Evolutionary conservation across 2,329 filamentous ascomycete species (phyloP).

Genomic region (Penicillium sp.): DNA sequence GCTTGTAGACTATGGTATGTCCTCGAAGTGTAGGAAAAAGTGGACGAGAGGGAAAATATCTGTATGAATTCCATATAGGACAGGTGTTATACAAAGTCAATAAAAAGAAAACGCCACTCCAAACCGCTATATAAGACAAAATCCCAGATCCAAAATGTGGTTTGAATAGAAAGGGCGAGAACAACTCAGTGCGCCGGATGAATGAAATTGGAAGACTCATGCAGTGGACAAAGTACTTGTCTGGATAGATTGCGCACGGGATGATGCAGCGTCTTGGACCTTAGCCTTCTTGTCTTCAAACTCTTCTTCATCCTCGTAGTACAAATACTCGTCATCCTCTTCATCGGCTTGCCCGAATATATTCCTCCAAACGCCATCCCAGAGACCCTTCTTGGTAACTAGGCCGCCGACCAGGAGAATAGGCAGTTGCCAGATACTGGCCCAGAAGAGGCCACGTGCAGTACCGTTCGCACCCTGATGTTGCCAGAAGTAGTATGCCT

Average conservation of each 20-base stretch:
- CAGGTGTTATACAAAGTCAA: slow-evolving; percentile 21
- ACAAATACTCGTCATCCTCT: slow-evolving; percentile 54
- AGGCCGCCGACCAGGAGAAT: slow-evolving; percentile 86
- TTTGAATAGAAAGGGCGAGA: background rate
- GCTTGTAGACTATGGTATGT: background rate
- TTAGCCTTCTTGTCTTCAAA: slow-evolving; percentile 8
- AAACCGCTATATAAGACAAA: slow-evolving; percentile 23
- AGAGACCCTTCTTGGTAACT: slow-evolving; percentile 89
- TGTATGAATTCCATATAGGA: slow-evolving; percentile 13
- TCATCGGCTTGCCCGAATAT: slow-evolving; percentile 59
- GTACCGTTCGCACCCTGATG: slow-evolving; percentile 74
- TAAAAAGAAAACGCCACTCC: slow-evolving; percentile 20
- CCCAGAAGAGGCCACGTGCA: slow-evolving; percentile 88
- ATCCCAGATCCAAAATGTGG: slow-evolving; percentile 7
- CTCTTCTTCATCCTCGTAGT: slow-evolving; percentile 56
- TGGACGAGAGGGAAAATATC: slow-evolving; percentile 1
- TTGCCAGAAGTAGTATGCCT: slow-evolving; percentile 79
- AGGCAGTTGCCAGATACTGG: slow-evolving; percentile 93
- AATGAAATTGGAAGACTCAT: slow-evolving; percentile 6
- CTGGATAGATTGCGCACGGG: slow-evolving; percentile 2
- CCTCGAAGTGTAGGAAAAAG: background rate
- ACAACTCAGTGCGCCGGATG: background rate
- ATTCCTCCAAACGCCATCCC: slow-evolving; percentile 74
- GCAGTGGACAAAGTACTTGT: slow-evolving; percentile 17
- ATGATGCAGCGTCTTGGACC: background rate